phyloP scores from a whole-genome alignment of 345 rosid species.

The Conringia planisiliqua region DNA sequence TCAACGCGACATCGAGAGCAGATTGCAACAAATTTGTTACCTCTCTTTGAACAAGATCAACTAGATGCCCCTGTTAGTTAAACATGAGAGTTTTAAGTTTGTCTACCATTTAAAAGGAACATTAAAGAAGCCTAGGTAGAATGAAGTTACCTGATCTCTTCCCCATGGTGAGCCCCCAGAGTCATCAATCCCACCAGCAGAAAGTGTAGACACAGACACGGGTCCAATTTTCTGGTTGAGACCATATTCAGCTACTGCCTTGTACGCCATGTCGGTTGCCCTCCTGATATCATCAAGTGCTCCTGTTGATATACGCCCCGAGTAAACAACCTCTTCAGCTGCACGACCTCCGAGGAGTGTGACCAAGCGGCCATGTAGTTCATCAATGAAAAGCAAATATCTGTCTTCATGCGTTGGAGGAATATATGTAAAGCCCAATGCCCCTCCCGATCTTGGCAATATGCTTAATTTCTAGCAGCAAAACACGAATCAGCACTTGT shows the following conservation, averaged over 20 bases:
- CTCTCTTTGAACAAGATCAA: conserved; percentile 88
- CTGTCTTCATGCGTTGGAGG: conserved; percentile 88
- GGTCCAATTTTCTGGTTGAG: conserved; percentile 88
- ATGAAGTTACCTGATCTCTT: conserved; percentile 71
- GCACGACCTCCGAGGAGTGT: conserved; percentile 99
- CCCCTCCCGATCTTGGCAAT: conserved; percentile 96
- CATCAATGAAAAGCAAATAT: conserved; percentile 89
- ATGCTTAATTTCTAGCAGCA: conserved; percentile 82
- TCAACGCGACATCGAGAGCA: conserved; percentile 67
- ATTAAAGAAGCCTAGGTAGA: neutral
- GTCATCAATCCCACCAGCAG: conserved; percentile 83
- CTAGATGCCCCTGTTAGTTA: conserved; percentile 66
- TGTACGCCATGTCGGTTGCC: conserved; percentile 97
- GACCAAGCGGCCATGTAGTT: conserved; percentile 85
- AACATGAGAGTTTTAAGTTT: neutral
- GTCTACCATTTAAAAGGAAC: neutral
- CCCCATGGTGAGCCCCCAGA: conserved; percentile 76
- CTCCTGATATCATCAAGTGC: conserved; percentile 93
- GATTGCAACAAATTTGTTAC: conserved; percentile 74
- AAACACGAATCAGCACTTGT: neutral
- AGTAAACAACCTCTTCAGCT: conserved; percentile 86
- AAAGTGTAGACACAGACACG: conserved; percentile 73
- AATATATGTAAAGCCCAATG: conserved; percentile 81
- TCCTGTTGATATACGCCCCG: conserved; percentile 90
- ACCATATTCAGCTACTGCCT: conserved; percentile 97